These are phyloP conservation scores for Mycena galericulata DNA, from an alignment of 768 basidiomycete species.

Conservation along the genomic window DNA sequence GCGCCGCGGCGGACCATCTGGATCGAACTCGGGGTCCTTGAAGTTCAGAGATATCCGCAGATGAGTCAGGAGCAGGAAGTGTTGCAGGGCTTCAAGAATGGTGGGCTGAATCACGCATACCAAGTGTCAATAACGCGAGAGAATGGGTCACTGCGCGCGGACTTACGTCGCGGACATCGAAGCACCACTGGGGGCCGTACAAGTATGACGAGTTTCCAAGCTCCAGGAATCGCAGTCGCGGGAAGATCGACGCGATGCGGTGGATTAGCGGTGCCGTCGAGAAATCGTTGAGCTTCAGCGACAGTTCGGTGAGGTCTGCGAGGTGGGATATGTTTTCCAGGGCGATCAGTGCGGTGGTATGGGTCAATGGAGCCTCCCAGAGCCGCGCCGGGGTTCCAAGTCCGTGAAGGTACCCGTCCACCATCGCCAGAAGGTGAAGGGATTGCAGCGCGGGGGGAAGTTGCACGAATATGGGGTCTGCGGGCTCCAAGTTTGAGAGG, in stretches of 20 bases:
- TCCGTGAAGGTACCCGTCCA: neutral
- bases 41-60: conserved; percentile 16
- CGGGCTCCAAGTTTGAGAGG: conserved; percentile 19
- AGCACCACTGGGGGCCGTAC: neutral
- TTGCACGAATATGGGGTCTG: conserved; percentile 22
- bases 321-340: conserved; percentile 9
- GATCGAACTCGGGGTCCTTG: neutral
- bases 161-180: conserved; percentile 23
- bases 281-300: conserved; percentile 9
- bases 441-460: conserved; percentile 5
- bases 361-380: conserved; percentile 6
- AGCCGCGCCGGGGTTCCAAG: neutral
- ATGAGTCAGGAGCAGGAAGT: conserved; percentile 6
- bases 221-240: conserved; percentile 1
- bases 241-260: conserved; percentile 4
- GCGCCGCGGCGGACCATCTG: neutral
- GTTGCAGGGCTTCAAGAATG: conserved; percentile 12
- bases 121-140: neutral
- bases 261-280: neutral
- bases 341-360: neutral
- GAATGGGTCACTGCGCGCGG: neutral
- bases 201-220: neutral
- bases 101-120: neutral
- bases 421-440: conserved; percentile 10
- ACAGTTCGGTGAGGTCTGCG: neutral